phyloP scores from a whole-genome alignment of 108 stramenopile genomes.

The Cyclostephanos tholiformis region DNA sequence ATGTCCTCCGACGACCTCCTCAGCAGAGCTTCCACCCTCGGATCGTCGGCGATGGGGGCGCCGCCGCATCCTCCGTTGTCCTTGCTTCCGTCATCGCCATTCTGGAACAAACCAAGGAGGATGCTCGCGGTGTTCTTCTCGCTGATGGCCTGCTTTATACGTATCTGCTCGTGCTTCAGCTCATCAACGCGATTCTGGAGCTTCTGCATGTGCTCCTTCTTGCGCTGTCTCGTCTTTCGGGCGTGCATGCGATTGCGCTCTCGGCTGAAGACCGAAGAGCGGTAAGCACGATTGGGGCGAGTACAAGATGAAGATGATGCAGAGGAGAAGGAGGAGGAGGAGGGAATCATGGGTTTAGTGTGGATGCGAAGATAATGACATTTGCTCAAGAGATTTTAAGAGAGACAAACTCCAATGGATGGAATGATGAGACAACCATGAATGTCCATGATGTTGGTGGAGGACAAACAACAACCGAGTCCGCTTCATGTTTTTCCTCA shows the following conservation, averaged over 20 bases:
- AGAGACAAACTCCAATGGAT: too few relatives aligned
- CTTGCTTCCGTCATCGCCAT: constrained; percentile 23
- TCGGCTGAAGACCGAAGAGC: constrained; percentile 49
- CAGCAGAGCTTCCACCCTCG: constrained; percentile 64
- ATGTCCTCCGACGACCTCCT: constrained; percentile 67
- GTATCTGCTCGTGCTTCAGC: constrained; percentile 72
- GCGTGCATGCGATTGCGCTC: constrained; percentile 85
- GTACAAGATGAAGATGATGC: constrained; percentile 8
- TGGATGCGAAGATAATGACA: too few relatives aligned
- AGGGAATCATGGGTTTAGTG: not conserved
- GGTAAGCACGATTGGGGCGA: constrained; percentile 24
- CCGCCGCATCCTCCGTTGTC: not conserved
- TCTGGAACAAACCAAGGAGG: constrained; percentile 69
- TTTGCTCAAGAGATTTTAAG: too few relatives aligned
- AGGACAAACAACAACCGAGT: too few relatives aligned
- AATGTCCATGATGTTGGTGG: too few relatives aligned
- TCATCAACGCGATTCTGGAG: constrained; percentile 55
- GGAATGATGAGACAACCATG: too few relatives aligned
- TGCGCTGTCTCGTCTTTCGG: constrained; percentile 74
- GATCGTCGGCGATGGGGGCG: constrained; percentile 40
- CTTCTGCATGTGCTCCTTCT: constrained; percentile 73
- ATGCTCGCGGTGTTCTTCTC: constrained; percentile 91
- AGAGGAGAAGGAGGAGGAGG: constrained; percentile 1
- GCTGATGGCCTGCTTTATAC: constrained; percentile 80
- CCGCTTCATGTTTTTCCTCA: too few relatives aligned